Conservation (phyloP, 176 grass and related monocot species). For the Alopecurus myosuroides region DNA sequence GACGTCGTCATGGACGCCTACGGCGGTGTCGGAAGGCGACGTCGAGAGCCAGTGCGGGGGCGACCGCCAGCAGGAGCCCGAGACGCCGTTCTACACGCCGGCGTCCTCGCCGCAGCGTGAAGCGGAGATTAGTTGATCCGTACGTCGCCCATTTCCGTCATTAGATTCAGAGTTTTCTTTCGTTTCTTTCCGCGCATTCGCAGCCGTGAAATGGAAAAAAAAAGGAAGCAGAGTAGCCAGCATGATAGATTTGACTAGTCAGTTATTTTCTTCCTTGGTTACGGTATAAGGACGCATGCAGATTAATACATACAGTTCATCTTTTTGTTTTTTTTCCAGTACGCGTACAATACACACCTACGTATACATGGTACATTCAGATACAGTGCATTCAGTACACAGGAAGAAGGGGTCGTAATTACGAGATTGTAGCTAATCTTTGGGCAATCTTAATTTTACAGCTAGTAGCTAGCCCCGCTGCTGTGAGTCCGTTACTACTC, state of each 20-base stretch:
- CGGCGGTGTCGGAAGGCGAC: neutral
- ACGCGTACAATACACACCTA: neutral
- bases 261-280: neutral
- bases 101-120: constrained; percentile 14
- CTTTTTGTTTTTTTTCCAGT: neutral
- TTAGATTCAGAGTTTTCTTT: too few relatives aligned
- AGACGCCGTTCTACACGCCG: constrained; percentile 52
- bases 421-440: neutral
- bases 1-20: neutral
- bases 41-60: neutral
- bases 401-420: too few relatives aligned
- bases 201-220: too few relatives aligned
- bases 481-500: neutral
- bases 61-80: neutral
- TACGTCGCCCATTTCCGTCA: too few relatives aligned
- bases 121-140: neutral
- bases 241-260: neutral
- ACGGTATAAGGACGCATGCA: neutral
- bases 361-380: neutral
- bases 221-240: neutral
- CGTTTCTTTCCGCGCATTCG: too few relatives aligned
- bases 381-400: neutral
- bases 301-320: constrained; percentile 6
- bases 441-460: neutral
- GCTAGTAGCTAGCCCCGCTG: neutral